Conservation (phyloP, 805 yeast species). For the Myxozyma lipomycoides region DNA sequence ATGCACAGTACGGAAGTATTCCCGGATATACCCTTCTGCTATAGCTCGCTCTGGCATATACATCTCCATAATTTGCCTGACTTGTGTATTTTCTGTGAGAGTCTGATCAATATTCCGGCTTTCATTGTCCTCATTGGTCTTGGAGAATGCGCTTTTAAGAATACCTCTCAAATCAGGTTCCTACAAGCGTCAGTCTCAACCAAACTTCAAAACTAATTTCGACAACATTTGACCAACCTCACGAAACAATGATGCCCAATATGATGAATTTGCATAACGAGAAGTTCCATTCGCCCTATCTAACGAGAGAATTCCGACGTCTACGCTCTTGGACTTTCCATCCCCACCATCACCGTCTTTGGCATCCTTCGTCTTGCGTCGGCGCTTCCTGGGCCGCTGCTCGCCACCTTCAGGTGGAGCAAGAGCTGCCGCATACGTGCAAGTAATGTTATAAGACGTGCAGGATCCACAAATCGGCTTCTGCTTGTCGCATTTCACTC, state of each 20-base stretch:
- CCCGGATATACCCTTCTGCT: slow-evolving; percentile 8
- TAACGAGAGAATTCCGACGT: slow-evolving; percentile 17
- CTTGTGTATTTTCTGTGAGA: background rate
- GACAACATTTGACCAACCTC: slow-evolving; percentile 8
- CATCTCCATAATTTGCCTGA: background rate
- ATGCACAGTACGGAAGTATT: slow-evolving; percentile 13
- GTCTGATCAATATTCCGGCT: too few species aligned
- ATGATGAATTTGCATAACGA: slow-evolving; percentile 10
- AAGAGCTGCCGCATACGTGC: slow-evolving; percentile 13
- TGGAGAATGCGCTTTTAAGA: background rate
- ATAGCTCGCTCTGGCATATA: slow-evolving; percentile 7
- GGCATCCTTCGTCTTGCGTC: background rate
- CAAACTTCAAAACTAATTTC: background rate
- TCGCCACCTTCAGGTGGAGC: too few species aligned
- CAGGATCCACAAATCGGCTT: slow-evolving; percentile 19
- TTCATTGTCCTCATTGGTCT: background rate
- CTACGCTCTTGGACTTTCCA: background rate
- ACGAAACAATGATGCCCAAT: slow-evolving; percentile 17
- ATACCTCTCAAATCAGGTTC: background rate
- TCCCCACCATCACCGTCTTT: slow-evolving; percentile 2
- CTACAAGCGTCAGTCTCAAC: background rate
- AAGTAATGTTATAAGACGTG: slow-evolving; percentile 10
- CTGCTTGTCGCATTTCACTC: slow-evolving; percentile 17
- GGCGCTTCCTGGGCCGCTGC: too few species aligned
- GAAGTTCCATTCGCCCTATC: slow-evolving; percentile 7